Base-by-base conservation (phyloP, 257 asterid species). In the Eustoma russellianum region DNA sequence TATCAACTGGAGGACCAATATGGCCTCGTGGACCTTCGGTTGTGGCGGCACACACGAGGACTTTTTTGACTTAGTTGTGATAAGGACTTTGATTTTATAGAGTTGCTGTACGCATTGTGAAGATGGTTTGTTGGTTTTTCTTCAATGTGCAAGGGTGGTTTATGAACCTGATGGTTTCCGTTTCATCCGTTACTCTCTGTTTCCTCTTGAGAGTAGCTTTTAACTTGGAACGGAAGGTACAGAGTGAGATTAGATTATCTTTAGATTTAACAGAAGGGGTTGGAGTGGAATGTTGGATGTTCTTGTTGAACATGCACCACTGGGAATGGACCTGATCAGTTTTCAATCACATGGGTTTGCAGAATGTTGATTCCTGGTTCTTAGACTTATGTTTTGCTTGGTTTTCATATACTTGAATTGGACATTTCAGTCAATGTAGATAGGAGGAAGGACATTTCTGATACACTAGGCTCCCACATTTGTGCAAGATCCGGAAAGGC, bases 11-110 rank as follows among this genome's bases (percentile, higher is more conserved):
- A 24, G 30, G 30, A 24, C 30, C 3, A 4, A 24, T 1, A 24
- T 24, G 30, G 30, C 30, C 30, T 24, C 30, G 30, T 24, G 2
- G 30, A 24, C 30, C 30, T 2, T 24, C 30, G 30, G 57, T 13
- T 55, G 52, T 33, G 71, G 68, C 17, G 30, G 48, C 41, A 17
- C 35, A 0, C 3, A 5, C 18, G 19, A 18, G n/a, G 44, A 17
- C 0, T 17, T 83, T 83, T 86, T 86, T 34, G 94, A 79, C 41
- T 88, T 70, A 66, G 77, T 83, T 66, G 46, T 73, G 35, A 67
- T 48, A 2, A 66, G 74, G 53, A 86, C 81, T 62, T 50, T 68
- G 17, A 79, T 77, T 61, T 81, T 88, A 6, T 80, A 90, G 94
- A 83, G 80, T 60, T 74, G 78, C 33, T 53, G 74, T 64, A 78